phyloP scores from a whole-genome alignment of 495 filamentous ascomycete species.

The Amorphotheca resinae region DNA sequence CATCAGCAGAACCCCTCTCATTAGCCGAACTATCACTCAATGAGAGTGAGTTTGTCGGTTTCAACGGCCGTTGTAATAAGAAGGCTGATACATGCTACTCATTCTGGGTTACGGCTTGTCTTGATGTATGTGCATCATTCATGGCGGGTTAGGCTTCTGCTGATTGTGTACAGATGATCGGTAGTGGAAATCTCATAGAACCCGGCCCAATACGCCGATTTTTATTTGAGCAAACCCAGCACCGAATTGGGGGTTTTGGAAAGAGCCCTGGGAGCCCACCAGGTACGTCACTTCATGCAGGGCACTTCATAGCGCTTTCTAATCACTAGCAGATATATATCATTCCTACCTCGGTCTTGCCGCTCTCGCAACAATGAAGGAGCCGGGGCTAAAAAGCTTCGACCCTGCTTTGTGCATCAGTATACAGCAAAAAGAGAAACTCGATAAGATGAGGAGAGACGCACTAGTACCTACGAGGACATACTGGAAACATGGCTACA shows the following conservation, averaged over 20 bases:
- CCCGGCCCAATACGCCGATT: slow-evolving; percentile 53
- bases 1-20: slow-evolving; percentile 17
- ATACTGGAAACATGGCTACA: slow-evolving; percentile 14
- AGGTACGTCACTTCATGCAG: slow-evolving; percentile 20
- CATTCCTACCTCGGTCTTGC: slow-evolving; percentile 85
- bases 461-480: slow-evolving; percentile 1
- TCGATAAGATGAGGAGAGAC: slow-evolving; percentile 20
- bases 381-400: slow-evolving; percentile 45
- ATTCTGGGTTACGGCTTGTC: slow-evolving; percentile 73
- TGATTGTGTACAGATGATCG: slow-evolving; percentile 45
- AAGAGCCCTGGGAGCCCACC: slow-evolving; percentile 72
- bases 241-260: slow-evolving; percentile 79
- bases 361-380: slow-evolving; percentile 53
- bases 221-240: slow-evolving; percentile 79
- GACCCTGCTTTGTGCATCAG: slow-evolving; percentile 62
- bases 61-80: slow-evolving; percentile 86
- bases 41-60: slow-evolving; percentile 40
- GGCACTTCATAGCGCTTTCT: too few relatives aligned
- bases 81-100: slow-evolving; percentile 84
- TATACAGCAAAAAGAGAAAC: slow-evolving; percentile 30
- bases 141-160: slow-evolving; percentile 8
- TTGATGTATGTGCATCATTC: slow-evolving; percentile 35
- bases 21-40: slow-evolving; percentile 27
- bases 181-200: slow-evolving; percentile 44
- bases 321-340: slow-evolving; percentile 48